These are phyloP conservation scores for Myotisia sp. DNA, from an alignment of 2,329 filamentous ascomycete species.

Conservation along the genomic window DNA sequence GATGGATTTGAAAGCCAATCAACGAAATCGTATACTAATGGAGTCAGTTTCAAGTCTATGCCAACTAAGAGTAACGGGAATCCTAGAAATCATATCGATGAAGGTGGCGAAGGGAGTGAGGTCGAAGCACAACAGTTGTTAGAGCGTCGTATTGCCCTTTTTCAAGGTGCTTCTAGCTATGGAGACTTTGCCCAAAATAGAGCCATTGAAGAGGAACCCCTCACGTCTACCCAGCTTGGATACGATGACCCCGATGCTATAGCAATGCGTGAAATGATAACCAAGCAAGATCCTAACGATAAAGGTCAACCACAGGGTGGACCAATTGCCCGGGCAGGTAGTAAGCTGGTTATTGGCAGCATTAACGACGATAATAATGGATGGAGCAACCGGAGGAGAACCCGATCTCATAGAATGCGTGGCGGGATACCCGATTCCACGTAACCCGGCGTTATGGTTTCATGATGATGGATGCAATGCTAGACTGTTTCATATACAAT, in stretches of 20 bases:
- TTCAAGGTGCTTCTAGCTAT: conserved; percentile 13
- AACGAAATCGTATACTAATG: conserved; percentile 15
- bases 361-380: conserved; percentile 22
- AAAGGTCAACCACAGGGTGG: conserved; percentile 16
- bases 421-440: too few relatives aligned
- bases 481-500: too few relatives aligned
- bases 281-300: conserved; percentile 32
- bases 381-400: conserved; percentile 24
- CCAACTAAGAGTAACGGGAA: conserved; percentile 13
- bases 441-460: too few relatives aligned
- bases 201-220: conserved; percentile 23
- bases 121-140: conserved; percentile 11
- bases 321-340: not conserved
- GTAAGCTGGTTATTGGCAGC: conserved; percentile 17
- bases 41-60: conserved; percentile 21
- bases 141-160: conserved; percentile 10
- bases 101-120: too few relatives aligned
- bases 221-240: conserved; percentile 34
- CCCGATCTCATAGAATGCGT: conserved; percentile 16
- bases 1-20: conserved; percentile 18
- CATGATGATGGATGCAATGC: too few relatives aligned
- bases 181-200: conserved; percentile 12
- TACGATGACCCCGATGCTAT: conserved; percentile 39
- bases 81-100: not conserved
- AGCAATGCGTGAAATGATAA: conserved; percentile 42